Evolutionary conservation across 2,329 filamentous ascomycete genomes (phyloP).

Genomic region (Stemphylium beticola): DNA sequence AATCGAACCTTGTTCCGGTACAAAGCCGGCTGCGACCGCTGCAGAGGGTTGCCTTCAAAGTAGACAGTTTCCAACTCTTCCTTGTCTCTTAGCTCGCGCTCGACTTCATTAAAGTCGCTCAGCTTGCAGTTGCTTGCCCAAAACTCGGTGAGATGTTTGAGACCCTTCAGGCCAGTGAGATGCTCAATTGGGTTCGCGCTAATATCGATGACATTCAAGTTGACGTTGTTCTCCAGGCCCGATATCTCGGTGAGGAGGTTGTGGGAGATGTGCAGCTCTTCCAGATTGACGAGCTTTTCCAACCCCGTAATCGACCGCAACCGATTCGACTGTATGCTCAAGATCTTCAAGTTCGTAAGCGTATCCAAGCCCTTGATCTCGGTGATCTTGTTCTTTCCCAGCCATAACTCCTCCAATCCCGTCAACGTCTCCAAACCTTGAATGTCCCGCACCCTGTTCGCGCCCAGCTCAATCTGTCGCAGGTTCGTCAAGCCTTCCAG

Average conservation of each 20-base stretch:
- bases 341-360: constrained; percentile 79
- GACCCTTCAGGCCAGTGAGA: constrained; percentile 71
- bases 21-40: constrained; percentile 76
- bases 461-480: constrained; percentile 86
- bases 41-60: constrained; percentile 92
- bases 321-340: constrained; percentile 95
- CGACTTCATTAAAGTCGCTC: constrained; percentile 79
- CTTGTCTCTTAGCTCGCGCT: constrained; percentile 79
- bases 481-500: constrained; percentile 76
- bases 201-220: constrained; percentile 81
- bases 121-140: constrained; percentile 94
- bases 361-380: constrained; percentile 77
- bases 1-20: constrained; percentile 94
- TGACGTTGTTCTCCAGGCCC: constrained; percentile 61
- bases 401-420: constrained; percentile 86
- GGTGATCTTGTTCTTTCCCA: constrained; percentile 96
- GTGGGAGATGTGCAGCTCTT: constrained; percentile 95
- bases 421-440: constrained; percentile 79
- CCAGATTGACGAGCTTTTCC: constrained; percentile 73
- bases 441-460: constrained; percentile 89
- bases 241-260: constrained; percentile 82
- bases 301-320: constrained; percentile 80
- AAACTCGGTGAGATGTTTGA: constrained; percentile 81
- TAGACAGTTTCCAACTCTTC: constrained; percentile 85
- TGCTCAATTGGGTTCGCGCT: constrained; percentile 84